Evolutionary conservation across 176 grass and related monocot species (phyloP), one percentile per base, ranked within the genome.

Genomic region (Miscanthus lutarioriparius): DNA sequence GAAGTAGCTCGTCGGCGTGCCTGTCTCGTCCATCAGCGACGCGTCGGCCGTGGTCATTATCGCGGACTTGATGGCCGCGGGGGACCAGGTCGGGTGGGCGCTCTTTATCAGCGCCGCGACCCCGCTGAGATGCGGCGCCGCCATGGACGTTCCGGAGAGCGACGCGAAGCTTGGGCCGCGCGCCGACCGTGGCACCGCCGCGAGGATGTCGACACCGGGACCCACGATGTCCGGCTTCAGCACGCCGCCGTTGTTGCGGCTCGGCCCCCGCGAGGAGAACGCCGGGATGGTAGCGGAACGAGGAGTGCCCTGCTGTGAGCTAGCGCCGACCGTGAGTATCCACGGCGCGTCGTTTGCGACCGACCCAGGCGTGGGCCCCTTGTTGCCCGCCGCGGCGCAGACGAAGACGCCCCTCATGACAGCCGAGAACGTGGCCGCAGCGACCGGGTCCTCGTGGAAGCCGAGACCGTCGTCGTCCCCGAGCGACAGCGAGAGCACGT

Each of bases 121-220:
- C 15, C 92, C 95, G 78, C 76, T 87, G 27, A 95, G 74, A 75
- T 98, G 95, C 32, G 95, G 95, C 17, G 84, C 54, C 12, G 96
- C 58, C 96, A 93, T 98, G 54, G 96, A 98, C 67, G 93, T 98
- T 64, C 96, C 93, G 13, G 96, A 98, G 54, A 90, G 90, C 36
- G 36, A 82, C 32, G 83, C 76, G 28, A 80, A 72, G 65, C 64
- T 80, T 0, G 59, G 77, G 7, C 82, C 85, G 10, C 44, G 76
- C 3, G 65, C 38, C 1, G 88, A 86, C 15, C 72, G 85, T 14
- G 67, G 77, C 85, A 33, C 87, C 41, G 39, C 76, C 14, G 68
- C 91, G 14, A 93, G 75, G 78, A 95, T 40, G 74, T 85, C 88
- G 12, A 95, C 80, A 1, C 93, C 96, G 1, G 96, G 96, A 6